These are phyloP conservation scores for Calonectria leucothoes DNA, from an alignment of 2,329 filamentous ascomycete genomes.

Conservation along the genomic window DNA sequence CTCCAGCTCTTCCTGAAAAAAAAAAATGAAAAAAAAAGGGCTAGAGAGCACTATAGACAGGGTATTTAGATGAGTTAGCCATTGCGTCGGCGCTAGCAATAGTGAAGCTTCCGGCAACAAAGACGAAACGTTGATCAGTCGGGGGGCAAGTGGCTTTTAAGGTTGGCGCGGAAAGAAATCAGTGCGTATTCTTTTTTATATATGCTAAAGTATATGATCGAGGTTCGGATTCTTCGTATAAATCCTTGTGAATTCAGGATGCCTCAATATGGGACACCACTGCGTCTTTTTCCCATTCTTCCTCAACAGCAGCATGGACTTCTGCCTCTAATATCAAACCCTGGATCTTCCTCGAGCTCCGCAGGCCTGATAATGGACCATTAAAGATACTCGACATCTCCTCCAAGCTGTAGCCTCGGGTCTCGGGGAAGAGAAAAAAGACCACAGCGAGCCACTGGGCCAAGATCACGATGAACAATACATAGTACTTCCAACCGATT, in stretches of 20 bases:
- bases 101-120: too few relatives aligned
- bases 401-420: conserved; percentile 39
- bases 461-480: conserved; percentile 49
- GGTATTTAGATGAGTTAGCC: too few relatives aligned
- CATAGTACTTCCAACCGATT: conserved; percentile 53
- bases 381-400: conserved; percentile 42
- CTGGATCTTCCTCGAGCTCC: neutral
- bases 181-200: neutral
- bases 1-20: too few relatives aligned
- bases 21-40: too few relatives aligned
- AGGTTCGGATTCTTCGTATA: neutral
- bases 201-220: neutral
- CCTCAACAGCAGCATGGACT: neutral
- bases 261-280: neutral
- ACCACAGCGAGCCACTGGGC: conserved; percentile 42
- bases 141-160: neutral
- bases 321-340: neutral
- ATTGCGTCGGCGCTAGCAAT: too few relatives aligned
- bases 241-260: neutral
- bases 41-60: too few relatives aligned
- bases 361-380: neutral
- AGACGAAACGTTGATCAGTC: too few relatives aligned
- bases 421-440: conserved; percentile 50
- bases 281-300: neutral
- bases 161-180: neutral